Percentiles rank a stretch among this genome's conserved stretches.
phyloP scores from a whole-genome alignment of 2,329 filamentous ascomycete species.

The Diaporthe amygdali region DNA sequence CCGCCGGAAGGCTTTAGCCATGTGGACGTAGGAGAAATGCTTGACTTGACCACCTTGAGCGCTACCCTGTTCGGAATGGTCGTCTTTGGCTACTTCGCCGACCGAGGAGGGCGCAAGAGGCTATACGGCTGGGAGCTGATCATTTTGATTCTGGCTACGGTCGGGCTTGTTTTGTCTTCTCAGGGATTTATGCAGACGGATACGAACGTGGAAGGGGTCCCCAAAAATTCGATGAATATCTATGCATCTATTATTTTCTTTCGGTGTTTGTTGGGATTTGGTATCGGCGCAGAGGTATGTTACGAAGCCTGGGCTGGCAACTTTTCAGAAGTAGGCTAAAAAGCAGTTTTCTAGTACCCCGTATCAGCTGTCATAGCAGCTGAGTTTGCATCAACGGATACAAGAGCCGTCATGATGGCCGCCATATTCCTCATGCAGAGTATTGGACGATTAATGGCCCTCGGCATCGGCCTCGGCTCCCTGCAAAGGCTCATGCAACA shows the following conservation, averaged over 20 bases:
- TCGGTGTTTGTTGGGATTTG: conserved; percentile 32
- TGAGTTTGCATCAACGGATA: conserved; percentile 35
- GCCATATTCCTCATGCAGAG: conserved; percentile 36
- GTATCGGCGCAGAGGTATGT: conserved; percentile 35
- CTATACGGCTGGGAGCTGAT: conserved; percentile 26
- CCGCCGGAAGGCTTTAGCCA: conserved; percentile 1
- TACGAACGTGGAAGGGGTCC: neutral
- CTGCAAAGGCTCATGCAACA: conserved; percentile 5
- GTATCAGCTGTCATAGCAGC: conserved; percentile 36
- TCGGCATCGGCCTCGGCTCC: conserved; percentile 25
- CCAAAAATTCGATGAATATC: conserved; percentile 31
- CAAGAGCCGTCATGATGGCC: conserved; percentile 33
- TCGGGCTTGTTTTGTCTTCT: conserved; percentile 24
- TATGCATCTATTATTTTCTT: conserved; percentile 31
- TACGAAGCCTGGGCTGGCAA: neutral
- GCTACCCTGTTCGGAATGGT: conserved; percentile 24
- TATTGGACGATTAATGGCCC: conserved; percentile 28
- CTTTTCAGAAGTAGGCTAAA: neutral
- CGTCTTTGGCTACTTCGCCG: conserved; percentile 21
- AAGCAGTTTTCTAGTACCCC: conserved; percentile 31
- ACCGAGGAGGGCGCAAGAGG: conserved; percentile 26
- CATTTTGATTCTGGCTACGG: conserved; percentile 23
- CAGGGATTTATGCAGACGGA: conserved; percentile 16
- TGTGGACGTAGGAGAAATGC: conserved; percentile 11
- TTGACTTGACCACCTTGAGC: conserved; percentile 21